Evolutionary conservation across 257 asterid genomes (phyloP).

Genomic region (Avicennia marina): DNA sequence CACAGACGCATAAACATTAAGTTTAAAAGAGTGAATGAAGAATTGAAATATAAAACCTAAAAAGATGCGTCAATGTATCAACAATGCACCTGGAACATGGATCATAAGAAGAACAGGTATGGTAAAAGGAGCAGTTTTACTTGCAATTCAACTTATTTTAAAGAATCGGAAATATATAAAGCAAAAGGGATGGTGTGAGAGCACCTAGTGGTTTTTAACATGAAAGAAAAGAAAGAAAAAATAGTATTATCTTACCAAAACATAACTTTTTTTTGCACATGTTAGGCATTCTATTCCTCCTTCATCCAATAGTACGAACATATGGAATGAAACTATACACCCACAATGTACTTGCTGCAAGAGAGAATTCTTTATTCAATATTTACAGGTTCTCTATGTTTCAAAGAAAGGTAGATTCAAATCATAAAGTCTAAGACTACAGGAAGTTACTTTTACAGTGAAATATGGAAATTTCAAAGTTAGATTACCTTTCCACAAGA

Average conservation of each 20-base stretch:
- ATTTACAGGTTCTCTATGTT: background rate
- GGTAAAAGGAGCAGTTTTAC: too few relatives aligned
- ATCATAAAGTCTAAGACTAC: slow-evolving; percentile 11
- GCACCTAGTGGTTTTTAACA: too few relatives aligned
- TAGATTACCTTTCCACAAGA: slow-evolving; percentile 92
- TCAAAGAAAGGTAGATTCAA: background rate
- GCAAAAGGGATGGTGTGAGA: background rate
- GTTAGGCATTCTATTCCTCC: slow-evolving; percentile 97
- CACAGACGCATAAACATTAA: background rate
- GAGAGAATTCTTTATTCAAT: slow-evolving; percentile 18
- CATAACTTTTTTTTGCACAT: slow-evolving; percentile 85
- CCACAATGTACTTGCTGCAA: slow-evolving; percentile 99
- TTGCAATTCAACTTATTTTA: background rate
- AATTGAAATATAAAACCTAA: background rate
- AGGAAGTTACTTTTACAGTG: slow-evolving; percentile 7
- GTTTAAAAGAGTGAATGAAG: background rate
- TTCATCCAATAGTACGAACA: slow-evolving; percentile 94
- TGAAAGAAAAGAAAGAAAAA: background rate
- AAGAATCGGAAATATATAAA: slow-evolving; percentile 6
- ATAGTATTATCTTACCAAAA: slow-evolving; percentile 54
- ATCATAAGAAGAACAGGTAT: too few relatives aligned
- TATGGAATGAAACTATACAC: slow-evolving; percentile 96
- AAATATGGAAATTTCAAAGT: slow-evolving; percentile 4
- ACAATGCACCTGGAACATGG: slow-evolving; percentile 12
- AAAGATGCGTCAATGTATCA: background rate